Base-by-base conservation (phyloP, 805 yeast species). In the Komagataella populi region DNA sequence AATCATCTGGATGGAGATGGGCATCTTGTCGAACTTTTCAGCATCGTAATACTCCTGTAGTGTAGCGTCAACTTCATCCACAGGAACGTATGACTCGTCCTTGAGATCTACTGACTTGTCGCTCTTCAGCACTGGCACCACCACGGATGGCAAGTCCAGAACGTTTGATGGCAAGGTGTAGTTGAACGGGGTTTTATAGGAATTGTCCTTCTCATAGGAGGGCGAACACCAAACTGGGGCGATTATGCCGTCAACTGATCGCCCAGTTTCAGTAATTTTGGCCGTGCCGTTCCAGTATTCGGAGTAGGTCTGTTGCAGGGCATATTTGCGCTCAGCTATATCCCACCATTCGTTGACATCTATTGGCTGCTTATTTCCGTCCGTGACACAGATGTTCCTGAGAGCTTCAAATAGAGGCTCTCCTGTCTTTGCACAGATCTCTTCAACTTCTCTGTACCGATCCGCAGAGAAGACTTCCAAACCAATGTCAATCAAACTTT, bases 111-210 rank as follows among this genome's bases (percentile, higher is more conserved):
- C 62, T 7, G 56, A 50, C 50, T 64, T 62, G 48, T 68, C 69
- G 18, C 70, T 77, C 39, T 62, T 60, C 2, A 74, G 64, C 3
- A 70, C 66, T 6, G 82, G 82, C 48, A 74, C 62, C 1, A 73
- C 69, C 20, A 68, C 63, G 3, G 69, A 66, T 6, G 73, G 55
- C 57, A 77, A 78, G 59, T 81, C 85, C 18, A 80, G 60, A 7
- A 76, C 68, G 60, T 80, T 80, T 60, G 75, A 70, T 59, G 71
- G 65, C 23, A 77, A 70, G 3, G 87, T 81, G 63, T 83, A 83
- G 6, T 74, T 74, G 52, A 69, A 69, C 36, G 70, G 65, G 50
- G 70, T 66, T 3, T 62, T 61, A 49, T 62, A 56, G 20, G 69
- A 69, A 18, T 69, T 69, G 2, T 77, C 77, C 1, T 71, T 57